These are phyloP conservation scores for Durotheca rogersii DNA, from an alignment of 495 filamentous ascomycete species.

Conservation along the genomic window DNA sequence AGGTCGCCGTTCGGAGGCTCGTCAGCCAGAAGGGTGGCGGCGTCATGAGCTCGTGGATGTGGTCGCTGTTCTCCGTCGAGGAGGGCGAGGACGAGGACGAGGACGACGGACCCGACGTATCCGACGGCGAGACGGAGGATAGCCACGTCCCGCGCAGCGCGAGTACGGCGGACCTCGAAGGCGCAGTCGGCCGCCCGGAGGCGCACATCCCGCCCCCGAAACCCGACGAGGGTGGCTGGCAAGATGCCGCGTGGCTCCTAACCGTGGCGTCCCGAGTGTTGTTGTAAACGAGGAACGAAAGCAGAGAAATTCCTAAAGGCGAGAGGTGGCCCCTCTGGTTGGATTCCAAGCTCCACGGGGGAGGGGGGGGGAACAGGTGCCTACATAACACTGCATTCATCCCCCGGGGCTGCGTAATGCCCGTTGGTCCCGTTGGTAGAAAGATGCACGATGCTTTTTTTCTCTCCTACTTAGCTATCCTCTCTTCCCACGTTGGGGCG, in stretches of 20 bases:
- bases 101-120: slow-evolving; percentile 38
- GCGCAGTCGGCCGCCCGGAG: slow-evolving; percentile 24
- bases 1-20: slow-evolving; percentile 56
- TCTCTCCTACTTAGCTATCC: no score
- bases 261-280: slow-evolving; percentile 73
- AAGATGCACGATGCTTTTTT: no score
- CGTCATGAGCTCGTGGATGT: slow-evolving; percentile 74
- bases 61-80: slow-evolving; percentile 73
- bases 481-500: slow-evolving; percentile 23
- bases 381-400: slow-evolving; percentile 4
- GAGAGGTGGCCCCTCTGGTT: no score
- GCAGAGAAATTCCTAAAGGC: neutral
- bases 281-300: slow-evolving; percentile 44
- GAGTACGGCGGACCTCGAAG: slow-evolving; percentile 35
- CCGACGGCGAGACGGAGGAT: slow-evolving; percentile 40
- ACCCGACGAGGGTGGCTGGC: slow-evolving; percentile 63
- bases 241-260: slow-evolving; percentile 83
- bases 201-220: slow-evolving; percentile 46
- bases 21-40: slow-evolving; percentile 63
- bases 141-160: slow-evolving; percentile 36
- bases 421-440: no score
- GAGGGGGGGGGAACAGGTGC: slow-evolving; percentile 12
- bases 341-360: slow-evolving; percentile 2
- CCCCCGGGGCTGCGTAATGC: no score
- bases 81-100: slow-evolving; percentile 56